These are phyloP conservation scores for Przewalskia tangutica DNA, from an alignment of 257 asterid genomes.

Conservation along the genomic window DNA sequence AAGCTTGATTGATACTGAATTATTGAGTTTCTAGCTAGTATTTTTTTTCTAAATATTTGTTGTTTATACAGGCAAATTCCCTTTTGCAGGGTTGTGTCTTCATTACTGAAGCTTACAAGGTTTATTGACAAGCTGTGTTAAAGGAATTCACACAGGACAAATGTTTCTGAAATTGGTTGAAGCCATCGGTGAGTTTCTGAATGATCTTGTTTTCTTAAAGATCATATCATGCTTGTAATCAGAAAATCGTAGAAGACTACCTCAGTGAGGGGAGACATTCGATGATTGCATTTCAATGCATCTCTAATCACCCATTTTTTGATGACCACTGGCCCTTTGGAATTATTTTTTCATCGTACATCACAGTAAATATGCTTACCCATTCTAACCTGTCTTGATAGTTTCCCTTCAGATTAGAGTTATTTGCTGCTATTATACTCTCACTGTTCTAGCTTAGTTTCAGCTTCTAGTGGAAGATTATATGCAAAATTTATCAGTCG, in stretches of 20 bases:
- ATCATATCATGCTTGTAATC: not conserved
- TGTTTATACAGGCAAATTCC: not conserved
- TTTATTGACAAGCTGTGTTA: slow-evolving; percentile 73
- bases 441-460: not conserved
- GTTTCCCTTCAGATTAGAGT: not conserved
- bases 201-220: not conserved
- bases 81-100: slow-evolving; percentile 72
- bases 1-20: too few relatives aligned
- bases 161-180: slow-evolving; percentile 86
- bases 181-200: slow-evolving; percentile 72
- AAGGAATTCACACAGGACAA: slow-evolving; percentile 78
- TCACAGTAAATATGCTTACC: not conserved
- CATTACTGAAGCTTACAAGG: slow-evolving; percentile 80
- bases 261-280: not conserved
- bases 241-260: not conserved
- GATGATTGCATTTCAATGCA: not conserved
- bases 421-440: not conserved
- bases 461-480: not conserved
- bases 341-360: not conserved
- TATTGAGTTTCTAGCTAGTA: too few relatives aligned
- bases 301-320: not conserved
- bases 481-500: not conserved
- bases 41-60: not conserved
- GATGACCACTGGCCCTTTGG: not conserved
- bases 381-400: not conserved